phyloP scores from a whole-genome alignment of 2,329 filamentous ascomycete species.

The Fusarium sp. region DNA sequence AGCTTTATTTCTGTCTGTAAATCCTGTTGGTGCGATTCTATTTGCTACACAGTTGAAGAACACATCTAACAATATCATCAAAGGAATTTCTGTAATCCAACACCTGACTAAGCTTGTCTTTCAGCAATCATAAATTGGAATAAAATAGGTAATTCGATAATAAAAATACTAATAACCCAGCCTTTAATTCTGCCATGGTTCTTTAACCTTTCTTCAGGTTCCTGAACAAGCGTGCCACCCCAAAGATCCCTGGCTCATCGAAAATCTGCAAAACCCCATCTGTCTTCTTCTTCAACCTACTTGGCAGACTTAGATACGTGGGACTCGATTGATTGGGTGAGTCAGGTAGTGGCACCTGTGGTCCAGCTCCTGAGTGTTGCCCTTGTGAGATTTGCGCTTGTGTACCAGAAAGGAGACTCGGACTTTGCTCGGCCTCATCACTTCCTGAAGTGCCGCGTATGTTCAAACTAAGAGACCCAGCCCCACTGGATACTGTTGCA shows the following conservation, averaged over 20 bases:
- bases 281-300: not conserved
- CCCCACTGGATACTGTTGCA: not conserved
- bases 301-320: not conserved
- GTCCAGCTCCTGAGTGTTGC: not conserved
- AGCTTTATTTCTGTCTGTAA: not conserved
- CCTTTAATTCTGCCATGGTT: not conserved
- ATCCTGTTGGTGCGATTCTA: not conserved
- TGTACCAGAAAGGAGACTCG: not conserved
- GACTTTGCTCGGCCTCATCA: not conserved
- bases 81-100: too few relatives aligned
- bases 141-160: rapidly evolving
- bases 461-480: not conserved
- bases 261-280: not conserved
- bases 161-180: not conserved
- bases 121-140: rapidly evolving
- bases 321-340: not conserved
- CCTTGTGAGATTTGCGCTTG: not conserved
- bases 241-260: not conserved
- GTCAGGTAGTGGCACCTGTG: not conserved
- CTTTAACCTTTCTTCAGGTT: not conserved
- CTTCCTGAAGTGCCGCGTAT: not conserved
- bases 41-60: not conserved
- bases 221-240: not conserved
- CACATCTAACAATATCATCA: too few relatives aligned
- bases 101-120: too few relatives aligned